Conservation (phyloP, 352 stramenopile species). For the Globisporangium paddicum region DNA sequence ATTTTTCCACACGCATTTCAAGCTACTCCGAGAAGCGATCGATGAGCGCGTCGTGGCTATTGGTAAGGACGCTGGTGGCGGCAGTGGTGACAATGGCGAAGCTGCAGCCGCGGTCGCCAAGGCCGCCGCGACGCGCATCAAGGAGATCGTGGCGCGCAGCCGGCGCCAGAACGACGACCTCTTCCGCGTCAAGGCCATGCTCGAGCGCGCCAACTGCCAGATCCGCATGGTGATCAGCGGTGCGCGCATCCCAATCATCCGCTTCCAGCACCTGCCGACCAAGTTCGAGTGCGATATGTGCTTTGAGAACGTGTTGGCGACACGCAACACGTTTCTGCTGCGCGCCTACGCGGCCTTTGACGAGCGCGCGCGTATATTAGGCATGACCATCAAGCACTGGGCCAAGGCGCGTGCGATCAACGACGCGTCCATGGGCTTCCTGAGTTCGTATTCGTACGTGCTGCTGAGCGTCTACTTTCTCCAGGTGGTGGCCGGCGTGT, state of each 20-base stretch:
- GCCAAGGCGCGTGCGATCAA: constrained; percentile 96
- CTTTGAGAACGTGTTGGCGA: constrained; percentile 80
- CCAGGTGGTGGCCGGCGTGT: constrained; percentile 69
- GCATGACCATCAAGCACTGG: constrained; percentile 97
- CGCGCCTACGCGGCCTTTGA: constrained; percentile 77
- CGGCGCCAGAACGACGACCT: constrained; percentile 39
- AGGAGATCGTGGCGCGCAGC: constrained; percentile 33
- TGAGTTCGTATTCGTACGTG: constrained; percentile 99
- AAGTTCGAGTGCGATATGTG: constrained; percentile 77
- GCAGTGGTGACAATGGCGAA: not conserved
- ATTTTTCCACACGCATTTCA: constrained; percentile 41
- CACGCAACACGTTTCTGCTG: constrained; percentile 76
- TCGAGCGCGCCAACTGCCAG: constrained; percentile 49
- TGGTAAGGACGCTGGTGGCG: constrained; percentile 6
- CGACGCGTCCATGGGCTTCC: constrained; percentile 92
- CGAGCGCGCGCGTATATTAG: constrained; percentile 79
- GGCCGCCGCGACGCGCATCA: constrained; percentile 18
- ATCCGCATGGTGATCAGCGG: constrained; percentile 61
- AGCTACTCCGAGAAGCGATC: constrained; percentile 29
- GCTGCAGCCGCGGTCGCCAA: constrained; percentile 6
- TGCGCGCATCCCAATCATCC: constrained; percentile 79
- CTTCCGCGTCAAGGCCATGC: constrained; percentile 36
- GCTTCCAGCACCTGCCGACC: constrained; percentile 53
- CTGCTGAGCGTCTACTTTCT: constrained; percentile 97
- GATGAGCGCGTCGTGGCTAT: constrained; percentile 16